Base-by-base conservation (phyloP, 345 rosid species). In the Hevea brasiliensis region DNA sequence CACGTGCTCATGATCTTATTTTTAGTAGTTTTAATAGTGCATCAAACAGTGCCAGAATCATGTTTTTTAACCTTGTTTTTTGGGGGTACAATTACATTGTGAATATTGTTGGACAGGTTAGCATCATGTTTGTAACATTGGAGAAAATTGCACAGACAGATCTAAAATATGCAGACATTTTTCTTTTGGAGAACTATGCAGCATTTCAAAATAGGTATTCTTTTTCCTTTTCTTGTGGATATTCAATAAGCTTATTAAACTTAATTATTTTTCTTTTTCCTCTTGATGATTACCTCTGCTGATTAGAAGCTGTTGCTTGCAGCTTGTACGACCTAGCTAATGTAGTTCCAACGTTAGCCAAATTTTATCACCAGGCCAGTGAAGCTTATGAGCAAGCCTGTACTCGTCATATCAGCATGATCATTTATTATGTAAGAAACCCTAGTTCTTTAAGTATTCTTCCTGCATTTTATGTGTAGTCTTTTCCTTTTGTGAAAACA, bases 301-400 rank as follows among this genome's bases (percentile, higher is more conserved):
- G 73, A 83, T 75, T 37, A 61, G 71, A 73, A 76, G 75, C 70
- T 66, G 54, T 58, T 84, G 21, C 78, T 15, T 85, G 84, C 89
- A 96, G 99, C 83, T 81, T 93, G 81, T 96, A 93, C 85, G 98
- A 96, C 77, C 87, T 96, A 63, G 99, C 99, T 56, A 96, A 96
- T 82, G 92, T 93, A 48, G 97, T 96, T 67, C 94, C 98, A 37
- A 93, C 91, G 17, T 87, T 96, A 80, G 99, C 98, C 81, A 96
- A 96, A 84, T 96, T 93, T 74, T 96, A 96, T 83, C 98, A 96
- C 83, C 99, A 91, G 86, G 99, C 99, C 56, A 93, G 97, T 78
- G 99, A 95, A 87, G 89, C 94, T 76, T 93, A 95, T 82, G 99
- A 93, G 80, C 96, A 91, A 85, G 98, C 99, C 68, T 96, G 99